Base-by-base conservation (phyloP, 2,329 filamentous ascomycete species). In the Chalaropsis thielavioides region DNA sequence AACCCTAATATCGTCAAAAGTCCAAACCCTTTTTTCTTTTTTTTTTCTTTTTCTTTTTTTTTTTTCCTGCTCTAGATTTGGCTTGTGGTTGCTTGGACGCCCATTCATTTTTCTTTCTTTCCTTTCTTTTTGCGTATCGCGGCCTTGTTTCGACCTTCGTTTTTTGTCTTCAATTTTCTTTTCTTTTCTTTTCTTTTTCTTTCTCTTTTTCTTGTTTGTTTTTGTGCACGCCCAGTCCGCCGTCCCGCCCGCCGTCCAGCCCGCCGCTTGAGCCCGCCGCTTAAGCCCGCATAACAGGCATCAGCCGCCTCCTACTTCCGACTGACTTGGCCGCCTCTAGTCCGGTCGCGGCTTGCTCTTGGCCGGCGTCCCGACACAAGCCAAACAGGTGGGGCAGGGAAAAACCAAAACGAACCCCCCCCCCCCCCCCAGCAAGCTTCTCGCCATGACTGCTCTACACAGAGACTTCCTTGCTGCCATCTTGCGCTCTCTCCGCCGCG, bases 401-500 rank as follows among this genome's bases (percentile, higher is more conserved):
- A 7, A 7, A 35, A 35, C 3, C 31, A 35, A 35, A 35, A 35
- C 7, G 3, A 35, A n/a, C n/a, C n/a, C n/a, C n/a, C n/a, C n/a
- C n/a, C n/a, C n/a, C n/a, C n/a, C n/a, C n/a, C n/a, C n/a, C 11
- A n/a, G 11, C 13, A 13, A 44, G 41, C 41, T 44, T 44, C 13
- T 62, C 60, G 60, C 43, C 72, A 86, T 85, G 82, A 75, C 79
- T 72, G 78, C 76, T 62, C 74, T 86, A 70, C 80, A 78, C 69
- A 80, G 79, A 73, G 77, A 78, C 60, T 74, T 86, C 70, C 70
- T 82, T 67, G 76, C 80, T 68, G 82, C 81, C 67, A 73, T 81
- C 64, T 70, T 84, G 72, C 83, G 79, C 75, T 82, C 81, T 69
- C 76, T 86, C 64, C 74, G 83, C 61, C 77, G 79, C 62, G 83